A percentile compares a stretch with the other conserved stretches of the same genome.
These are phyloP conservation scores for Nothophytophthora sp. DNA, from an alignment of 352 stramenopile genomes.

Conservation along the genomic window DNA sequence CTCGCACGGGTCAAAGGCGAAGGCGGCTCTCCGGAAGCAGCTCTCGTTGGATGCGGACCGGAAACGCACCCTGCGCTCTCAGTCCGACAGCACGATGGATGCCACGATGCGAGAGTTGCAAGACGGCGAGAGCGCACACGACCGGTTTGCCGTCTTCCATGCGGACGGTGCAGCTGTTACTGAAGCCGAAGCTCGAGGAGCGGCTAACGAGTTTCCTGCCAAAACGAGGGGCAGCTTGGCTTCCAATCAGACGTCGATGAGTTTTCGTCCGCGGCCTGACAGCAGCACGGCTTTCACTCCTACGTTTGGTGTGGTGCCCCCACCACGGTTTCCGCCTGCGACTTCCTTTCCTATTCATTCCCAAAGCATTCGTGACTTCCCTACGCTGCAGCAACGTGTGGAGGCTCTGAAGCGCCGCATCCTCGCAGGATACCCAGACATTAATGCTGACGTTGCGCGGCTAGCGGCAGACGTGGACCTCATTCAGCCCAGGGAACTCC, in stretches of 20 bases:
- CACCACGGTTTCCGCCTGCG: slow-evolving; percentile 10
- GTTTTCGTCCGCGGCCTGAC: slow-evolving; percentile 7
- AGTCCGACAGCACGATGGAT: slow-evolving; percentile 43
- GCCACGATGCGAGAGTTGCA: not conserved
- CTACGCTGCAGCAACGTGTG: slow-evolving; percentile 52
- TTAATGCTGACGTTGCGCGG: slow-evolving; percentile 28
- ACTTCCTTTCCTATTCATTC: slow-evolving; percentile 15
- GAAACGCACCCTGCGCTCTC: slow-evolving; percentile 18
- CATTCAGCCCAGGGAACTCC: slow-evolving; percentile 32
- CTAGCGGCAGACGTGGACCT: slow-evolving; percentile 30
- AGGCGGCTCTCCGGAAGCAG: not conserved
- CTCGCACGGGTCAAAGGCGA: not conserved
- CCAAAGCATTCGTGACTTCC: slow-evolving; percentile 40
- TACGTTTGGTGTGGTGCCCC: slow-evolving; percentile 1
- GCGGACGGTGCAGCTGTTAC: not conserved
- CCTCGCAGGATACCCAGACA: slow-evolving; percentile 33
- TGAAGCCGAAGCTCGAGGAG: not conserved
- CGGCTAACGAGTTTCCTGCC: slow-evolving; percentile 7
- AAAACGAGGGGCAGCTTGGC: slow-evolving; percentile 9
- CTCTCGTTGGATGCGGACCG: not conserved
- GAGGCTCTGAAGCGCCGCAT: slow-evolving; percentile 54
- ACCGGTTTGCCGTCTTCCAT: slow-evolving; percentile 1
- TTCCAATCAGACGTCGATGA: slow-evolving; percentile 1
- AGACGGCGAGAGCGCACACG: not conserved
- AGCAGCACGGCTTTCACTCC: not conserved